Percentiles rank a stretch among this genome's conserved stretches.
phyloP scores from a whole-genome alignment of 495 filamentous ascomycete genomes.

The Letharia columbiana region DNA sequence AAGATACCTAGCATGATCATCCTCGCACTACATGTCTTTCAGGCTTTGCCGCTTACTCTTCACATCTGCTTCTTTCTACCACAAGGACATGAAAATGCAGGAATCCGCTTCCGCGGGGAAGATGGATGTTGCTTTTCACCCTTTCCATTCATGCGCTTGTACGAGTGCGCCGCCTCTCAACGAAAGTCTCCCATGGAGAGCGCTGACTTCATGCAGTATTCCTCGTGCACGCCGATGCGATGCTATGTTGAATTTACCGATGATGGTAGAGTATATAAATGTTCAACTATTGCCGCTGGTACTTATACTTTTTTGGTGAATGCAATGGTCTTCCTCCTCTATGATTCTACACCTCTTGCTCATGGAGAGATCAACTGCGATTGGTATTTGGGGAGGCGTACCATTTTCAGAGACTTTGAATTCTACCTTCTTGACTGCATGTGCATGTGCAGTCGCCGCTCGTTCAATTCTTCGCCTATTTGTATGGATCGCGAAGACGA shows the following conservation, averaged over 20 bases:
- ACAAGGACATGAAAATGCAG: background rate
- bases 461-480: background rate
- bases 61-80: too few species aligned
- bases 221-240: background rate
- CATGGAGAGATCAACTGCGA: too few species aligned
- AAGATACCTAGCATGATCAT: constrained; percentile 6
- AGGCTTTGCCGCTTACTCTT: background rate
- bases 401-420: background rate
- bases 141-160: background rate
- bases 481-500: background rate
- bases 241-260: too few species aligned
- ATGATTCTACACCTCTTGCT: background rate
- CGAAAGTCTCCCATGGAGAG: background rate
- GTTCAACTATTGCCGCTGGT: background rate
- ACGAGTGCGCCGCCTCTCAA: background rate
- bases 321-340: background rate
- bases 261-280: background rate
- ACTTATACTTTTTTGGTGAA: background rate
- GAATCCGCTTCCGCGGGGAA: background rate
- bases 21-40: background rate
- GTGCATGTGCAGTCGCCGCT: background rate
- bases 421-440: background rate
- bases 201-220: background rate
- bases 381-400: background rate
- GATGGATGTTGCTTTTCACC: background rate